These are phyloP conservation scores for Bassia scoparia DNA, from an alignment of 148 eudicot genomes.

Conservation along the genomic window DNA sequence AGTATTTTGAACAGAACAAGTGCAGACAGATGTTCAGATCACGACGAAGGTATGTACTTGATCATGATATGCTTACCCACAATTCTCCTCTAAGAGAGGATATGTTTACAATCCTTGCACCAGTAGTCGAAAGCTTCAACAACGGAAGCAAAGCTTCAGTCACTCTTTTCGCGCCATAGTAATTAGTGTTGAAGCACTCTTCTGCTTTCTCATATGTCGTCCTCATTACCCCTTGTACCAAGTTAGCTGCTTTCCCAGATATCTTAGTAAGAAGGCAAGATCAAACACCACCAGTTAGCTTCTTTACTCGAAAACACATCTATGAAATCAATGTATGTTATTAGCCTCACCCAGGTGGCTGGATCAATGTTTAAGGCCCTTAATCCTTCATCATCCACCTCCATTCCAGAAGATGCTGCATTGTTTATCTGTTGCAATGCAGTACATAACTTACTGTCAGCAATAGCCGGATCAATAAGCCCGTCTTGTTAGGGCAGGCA, in stretches of 20 bases:
- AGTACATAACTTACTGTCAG: background rate
- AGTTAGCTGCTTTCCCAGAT: slow-evolving; percentile 24
- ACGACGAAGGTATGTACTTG: background rate
- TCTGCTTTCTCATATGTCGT: slow-evolving; percentile 26
- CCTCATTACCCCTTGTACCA: slow-evolving; percentile 25
- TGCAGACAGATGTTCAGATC: too few relatives aligned
- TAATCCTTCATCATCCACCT: slow-evolving; percentile 25
- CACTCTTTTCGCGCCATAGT: slow-evolving; percentile 22
- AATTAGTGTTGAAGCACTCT: slow-evolving; percentile 27
- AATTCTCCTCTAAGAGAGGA: slow-evolving; percentile 28
- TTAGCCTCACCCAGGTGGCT: slow-evolving; percentile 23
- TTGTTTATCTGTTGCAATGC: slow-evolving; percentile 23
- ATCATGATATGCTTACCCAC: slow-evolving; percentile 15
- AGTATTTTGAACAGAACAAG: background rate
- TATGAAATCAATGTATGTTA: background rate
- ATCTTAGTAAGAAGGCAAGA: background rate
- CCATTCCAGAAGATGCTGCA: slow-evolving; percentile 26
- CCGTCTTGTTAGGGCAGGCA: background rate
- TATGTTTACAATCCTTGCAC: slow-evolving; percentile 25
- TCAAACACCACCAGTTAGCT: background rate
- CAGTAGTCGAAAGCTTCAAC: slow-evolving; percentile 21
- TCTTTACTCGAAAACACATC: background rate
- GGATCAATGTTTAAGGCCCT: slow-evolving; percentile 31
- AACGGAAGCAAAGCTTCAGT: slow-evolving; percentile 28
- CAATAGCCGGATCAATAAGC: background rate